Evolutionary conservation across 306 rosid genomes (phyloP).

Genomic region (Quercus bicolor): DNA sequence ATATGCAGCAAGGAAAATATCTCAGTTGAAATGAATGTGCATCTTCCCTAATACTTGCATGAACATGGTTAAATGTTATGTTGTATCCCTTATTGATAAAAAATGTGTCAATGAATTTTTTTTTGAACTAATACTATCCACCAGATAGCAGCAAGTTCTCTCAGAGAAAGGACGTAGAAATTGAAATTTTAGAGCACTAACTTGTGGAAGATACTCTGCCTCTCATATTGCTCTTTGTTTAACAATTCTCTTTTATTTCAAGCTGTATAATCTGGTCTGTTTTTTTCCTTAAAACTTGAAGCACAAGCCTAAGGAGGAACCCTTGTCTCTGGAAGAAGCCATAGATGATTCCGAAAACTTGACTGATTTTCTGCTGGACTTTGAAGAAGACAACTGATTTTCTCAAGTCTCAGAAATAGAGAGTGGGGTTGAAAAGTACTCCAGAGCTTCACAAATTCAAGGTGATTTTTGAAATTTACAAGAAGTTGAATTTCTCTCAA

Average conservation of each 20-base stretch:
- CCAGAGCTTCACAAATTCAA: too few relatives aligned
- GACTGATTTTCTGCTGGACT: slow-evolving; percentile 90
- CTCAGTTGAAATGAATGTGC: background rate
- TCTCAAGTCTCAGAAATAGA: background rate
- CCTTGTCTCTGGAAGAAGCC: slow-evolving; percentile 70
- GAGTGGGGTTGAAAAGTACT: too few relatives aligned
- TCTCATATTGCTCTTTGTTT: background rate
- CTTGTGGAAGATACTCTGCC: background rate
- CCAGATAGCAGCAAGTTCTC: slow-evolving; percentile 7
- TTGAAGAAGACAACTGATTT: slow-evolving; percentile 59
- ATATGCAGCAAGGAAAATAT: background rate
- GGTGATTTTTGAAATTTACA: too few relatives aligned
- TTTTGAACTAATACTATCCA: background rate
- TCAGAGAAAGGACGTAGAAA: background rate
- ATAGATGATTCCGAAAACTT: slow-evolving; percentile 75
- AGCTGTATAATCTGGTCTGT: background rate
- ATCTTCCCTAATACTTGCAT: background rate
- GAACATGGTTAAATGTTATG: background rate
- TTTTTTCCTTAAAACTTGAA: slow-evolving; percentile 31
- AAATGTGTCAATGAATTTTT: background rate
- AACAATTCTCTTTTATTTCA: slow-evolving; percentile 16
- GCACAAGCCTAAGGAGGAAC: slow-evolving; percentile 65
- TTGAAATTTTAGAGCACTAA: background rate
- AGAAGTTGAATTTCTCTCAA: too few relatives aligned
- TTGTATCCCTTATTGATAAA: background rate